Conservation (phyloP, 257 asterid genomes). For the Salvia miltiorrhiza region DNA sequence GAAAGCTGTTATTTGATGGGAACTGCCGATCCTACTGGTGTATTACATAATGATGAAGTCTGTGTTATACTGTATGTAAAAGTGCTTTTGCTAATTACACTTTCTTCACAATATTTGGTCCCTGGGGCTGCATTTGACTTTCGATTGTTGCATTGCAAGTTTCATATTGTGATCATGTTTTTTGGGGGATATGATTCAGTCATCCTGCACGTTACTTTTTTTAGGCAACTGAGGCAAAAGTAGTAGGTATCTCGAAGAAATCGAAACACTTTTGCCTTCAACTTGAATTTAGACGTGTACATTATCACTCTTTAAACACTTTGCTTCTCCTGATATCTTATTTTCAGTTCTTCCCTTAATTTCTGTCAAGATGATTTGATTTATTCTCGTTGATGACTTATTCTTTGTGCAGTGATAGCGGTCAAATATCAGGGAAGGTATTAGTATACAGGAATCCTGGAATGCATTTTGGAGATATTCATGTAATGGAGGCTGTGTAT, state of each 20-base stretch:
- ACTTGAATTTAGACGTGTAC: neutral
- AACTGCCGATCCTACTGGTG: slow-evolving; percentile 80
- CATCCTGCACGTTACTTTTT: neutral
- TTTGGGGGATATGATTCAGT: neutral
- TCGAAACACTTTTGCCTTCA: neutral
- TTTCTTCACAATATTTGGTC: neutral
- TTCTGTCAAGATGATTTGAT: slow-evolving; percentile 2
- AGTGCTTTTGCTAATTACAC: slow-evolving; percentile 1
- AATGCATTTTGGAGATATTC: slow-evolving; percentile 81
- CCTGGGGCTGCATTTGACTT: neutral
- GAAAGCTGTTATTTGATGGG: slow-evolving; percentile 90
- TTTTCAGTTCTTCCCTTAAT: neutral
- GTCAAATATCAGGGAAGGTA: slow-evolving; percentile 75
- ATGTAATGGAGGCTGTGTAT: slow-evolving; percentile 58
- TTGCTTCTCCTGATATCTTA: neutral
- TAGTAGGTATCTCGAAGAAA: neutral
- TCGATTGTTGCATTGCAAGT: neutral
- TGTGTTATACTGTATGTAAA: slow-evolving; percentile 79
- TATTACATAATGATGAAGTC: slow-evolving; percentile 58
- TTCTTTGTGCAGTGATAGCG: slow-evolving; percentile 54
- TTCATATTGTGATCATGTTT: neutral
- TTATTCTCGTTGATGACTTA: slow-evolving; percentile 6
- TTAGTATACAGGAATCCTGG: slow-evolving; percentile 87
- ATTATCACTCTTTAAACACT: neutral
- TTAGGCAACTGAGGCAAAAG: neutral